Evolutionary conservation across 2,329 filamentous ascomycete genomes (phyloP), one percentile per base, ranked within the genome.

Genomic region (Fusarium brevicatenulatum): DNA sequence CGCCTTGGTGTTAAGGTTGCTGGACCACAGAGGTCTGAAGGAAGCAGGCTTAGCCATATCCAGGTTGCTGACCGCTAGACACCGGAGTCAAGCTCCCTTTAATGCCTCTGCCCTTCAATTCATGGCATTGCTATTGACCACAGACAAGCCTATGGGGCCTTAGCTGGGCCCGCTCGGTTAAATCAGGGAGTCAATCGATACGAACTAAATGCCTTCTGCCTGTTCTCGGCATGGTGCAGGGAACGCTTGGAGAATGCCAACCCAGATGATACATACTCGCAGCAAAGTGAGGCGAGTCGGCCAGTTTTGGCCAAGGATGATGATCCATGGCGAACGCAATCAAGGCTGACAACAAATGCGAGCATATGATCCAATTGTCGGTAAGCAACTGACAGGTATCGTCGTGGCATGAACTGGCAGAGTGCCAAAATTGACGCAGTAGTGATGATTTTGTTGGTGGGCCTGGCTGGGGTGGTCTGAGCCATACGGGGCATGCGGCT

Each of bases 401-500:
- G 34, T 66, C 25, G 19, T 37, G 28, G 46, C 39, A 55, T 49
- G 34, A 42, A 36, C 23, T 42, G 43, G 37, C 44, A 52, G 46
- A 70, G 43, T 42, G 58, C 42, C 39, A 32, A 49, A 68, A 57
- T 39, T 63, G 55, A 58, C 55, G 42, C 65, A 57, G 53, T 59
- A 53, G 55, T 68, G 52, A 60, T 40, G 42, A 30, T 21, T 58
- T 58, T 58, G 21, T 66, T 52, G 53, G 59, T 40, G 23, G 44
- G 44, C 50, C 59, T 67, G 63, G 62, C 61, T 66, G 57, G 68
- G 74, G 68, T 73, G 63, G 66, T 70, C 68, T 70, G 68, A 66
- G 64, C 68, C 54, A 54, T 55, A 73, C 68, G 71, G 73, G 75
- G 66, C 71, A 67, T 71, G 75, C 75, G 70, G 66, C 66, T 72